phyloP scores from a whole-genome alignment of 2,329 filamentous ascomycete genomes.

The Aurifilum marmelostoma region DNA sequence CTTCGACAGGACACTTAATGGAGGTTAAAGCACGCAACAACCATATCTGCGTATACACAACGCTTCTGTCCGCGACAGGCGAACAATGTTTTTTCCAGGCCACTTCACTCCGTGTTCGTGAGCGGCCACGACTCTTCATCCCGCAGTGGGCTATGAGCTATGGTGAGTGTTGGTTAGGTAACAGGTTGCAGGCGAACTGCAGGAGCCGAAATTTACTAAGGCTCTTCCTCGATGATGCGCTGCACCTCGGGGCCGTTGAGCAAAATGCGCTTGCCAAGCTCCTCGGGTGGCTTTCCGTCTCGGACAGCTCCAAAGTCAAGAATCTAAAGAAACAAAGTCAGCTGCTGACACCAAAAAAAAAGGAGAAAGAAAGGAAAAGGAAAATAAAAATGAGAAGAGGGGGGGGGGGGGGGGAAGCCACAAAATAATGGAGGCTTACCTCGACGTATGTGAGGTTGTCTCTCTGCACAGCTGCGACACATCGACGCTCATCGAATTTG shows the following conservation, averaged over 20 bases:
- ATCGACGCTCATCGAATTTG: constrained; percentile 92
- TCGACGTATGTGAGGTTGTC: constrained; percentile 94
- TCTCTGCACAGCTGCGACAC: constrained; percentile 93
- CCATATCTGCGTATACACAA: constrained; percentile 16
- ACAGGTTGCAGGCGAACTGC: not conserved
- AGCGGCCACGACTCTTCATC: not conserved
- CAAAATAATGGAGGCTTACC: constrained; percentile 57
- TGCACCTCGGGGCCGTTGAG: constrained; percentile 61
- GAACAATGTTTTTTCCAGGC: not conserved
- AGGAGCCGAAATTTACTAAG: constrained; percentile 27
- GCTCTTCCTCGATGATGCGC: constrained; percentile 52
- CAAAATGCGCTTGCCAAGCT: constrained; percentile 79
- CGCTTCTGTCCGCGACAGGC: not conserved
- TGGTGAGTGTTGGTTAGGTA: not conserved
- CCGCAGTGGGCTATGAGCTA: not conserved
- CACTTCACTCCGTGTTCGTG: constrained; percentile 7
- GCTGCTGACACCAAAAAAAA: constrained; percentile 32
- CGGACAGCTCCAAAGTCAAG: constrained; percentile 95
- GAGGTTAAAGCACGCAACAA: not conserved
- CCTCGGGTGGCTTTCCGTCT: constrained; percentile 77
- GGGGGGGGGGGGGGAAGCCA: no score
- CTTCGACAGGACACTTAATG: not conserved
- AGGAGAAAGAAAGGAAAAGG: constrained; percentile 16
- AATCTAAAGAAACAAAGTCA: constrained; percentile 61
- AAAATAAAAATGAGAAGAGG: no score